Conservation (phyloP, 257 asterid genomes). For the Przewalskia tangutica region DNA sequence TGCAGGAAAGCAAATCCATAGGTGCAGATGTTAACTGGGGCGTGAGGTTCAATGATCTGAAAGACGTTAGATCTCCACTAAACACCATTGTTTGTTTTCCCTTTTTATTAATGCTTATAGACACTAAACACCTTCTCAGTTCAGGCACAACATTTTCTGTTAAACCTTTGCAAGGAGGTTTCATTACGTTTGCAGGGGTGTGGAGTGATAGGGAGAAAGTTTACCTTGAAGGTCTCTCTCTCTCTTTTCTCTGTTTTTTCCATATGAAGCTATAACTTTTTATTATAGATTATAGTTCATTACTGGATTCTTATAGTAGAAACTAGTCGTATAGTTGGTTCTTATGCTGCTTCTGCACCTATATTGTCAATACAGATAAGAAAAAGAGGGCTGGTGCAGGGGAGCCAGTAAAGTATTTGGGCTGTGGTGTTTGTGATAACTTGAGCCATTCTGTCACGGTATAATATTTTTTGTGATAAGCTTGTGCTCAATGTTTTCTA, state of each 20-base stretch:
- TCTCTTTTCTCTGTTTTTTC: background rate
- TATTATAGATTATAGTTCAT: background rate
- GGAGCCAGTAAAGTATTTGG: constrained; percentile 92
- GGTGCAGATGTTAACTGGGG: constrained; percentile 99
- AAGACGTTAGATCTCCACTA: constrained; percentile 50
- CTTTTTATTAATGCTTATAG: constrained; percentile 3
- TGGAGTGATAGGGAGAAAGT: constrained; percentile 68
- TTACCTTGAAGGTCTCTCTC: constrained; percentile 71
- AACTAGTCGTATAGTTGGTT: background rate
- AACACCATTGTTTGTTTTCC: constrained; percentile 1
- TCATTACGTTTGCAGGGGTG: constrained; percentile 82
- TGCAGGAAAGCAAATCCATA: constrained; percentile 87
- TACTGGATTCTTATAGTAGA: background rate
- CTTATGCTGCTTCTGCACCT: background rate
- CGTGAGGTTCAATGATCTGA: constrained; percentile 71
- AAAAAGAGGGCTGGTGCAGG: constrained; percentile 75
- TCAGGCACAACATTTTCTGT: constrained; percentile 56
- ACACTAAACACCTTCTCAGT: constrained; percentile 5
- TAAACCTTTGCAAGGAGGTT: constrained; percentile 78
- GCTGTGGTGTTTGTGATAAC: constrained; percentile 87
- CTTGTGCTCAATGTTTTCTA: background rate
- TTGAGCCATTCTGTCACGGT: constrained; percentile 87
- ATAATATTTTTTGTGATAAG: constrained; percentile 12
- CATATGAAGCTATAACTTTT: background rate
- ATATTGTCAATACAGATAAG: constrained; percentile 41